Percentiles rank a stretch among this genome's conserved stretches.
phyloP scores from a whole-genome alignment of 495 filamentous ascomycete genomes.

The Penicillium waksmanii region DNA sequence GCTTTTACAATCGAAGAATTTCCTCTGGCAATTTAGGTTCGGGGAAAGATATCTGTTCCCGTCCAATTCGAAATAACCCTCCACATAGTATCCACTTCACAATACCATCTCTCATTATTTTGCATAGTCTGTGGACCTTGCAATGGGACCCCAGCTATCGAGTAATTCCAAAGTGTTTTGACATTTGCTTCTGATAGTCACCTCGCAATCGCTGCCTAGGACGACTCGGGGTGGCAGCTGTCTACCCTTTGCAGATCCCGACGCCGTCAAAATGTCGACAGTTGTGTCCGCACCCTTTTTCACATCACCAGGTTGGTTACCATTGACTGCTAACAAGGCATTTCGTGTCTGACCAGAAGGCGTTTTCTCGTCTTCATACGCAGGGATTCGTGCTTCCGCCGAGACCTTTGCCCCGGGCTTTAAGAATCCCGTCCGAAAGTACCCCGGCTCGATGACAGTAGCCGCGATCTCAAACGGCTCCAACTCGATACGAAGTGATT shows the following conservation, averaged over 20 bases:
- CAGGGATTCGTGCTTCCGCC: neutral
- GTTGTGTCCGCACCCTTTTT: conserved; percentile 7
- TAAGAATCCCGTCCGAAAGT: conserved; percentile 14
- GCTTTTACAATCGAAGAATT: too few species aligned
- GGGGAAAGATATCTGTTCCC: too few species aligned
- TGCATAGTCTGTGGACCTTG: neutral
- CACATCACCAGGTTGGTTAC: conserved; percentile 11
- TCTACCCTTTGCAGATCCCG: conserved; percentile 9
- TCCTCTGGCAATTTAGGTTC: too few species aligned
- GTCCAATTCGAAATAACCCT: too few species aligned
- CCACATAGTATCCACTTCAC: too few species aligned
- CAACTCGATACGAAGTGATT: conserved; percentile 41
- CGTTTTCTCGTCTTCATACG: neutral
- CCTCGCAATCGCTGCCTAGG: conserved; percentile 5
- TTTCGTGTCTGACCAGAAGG: neutral
- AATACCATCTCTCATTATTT: neutral
- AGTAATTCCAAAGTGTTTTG: conserved; percentile 4
- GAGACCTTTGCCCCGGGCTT: neutral
- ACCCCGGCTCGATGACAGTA: conserved; percentile 54
- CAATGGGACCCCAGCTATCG: neutral
- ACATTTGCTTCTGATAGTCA: neutral
- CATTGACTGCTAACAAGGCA: conserved; percentile 1
- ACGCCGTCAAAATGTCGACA: conserved; percentile 12
- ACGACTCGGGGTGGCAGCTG: neutral
- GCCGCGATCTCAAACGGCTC: conserved; percentile 47